phyloP scores from a whole-genome alignment of 306 rosid genomes.

The Chamaecrista fasciculata region DNA sequence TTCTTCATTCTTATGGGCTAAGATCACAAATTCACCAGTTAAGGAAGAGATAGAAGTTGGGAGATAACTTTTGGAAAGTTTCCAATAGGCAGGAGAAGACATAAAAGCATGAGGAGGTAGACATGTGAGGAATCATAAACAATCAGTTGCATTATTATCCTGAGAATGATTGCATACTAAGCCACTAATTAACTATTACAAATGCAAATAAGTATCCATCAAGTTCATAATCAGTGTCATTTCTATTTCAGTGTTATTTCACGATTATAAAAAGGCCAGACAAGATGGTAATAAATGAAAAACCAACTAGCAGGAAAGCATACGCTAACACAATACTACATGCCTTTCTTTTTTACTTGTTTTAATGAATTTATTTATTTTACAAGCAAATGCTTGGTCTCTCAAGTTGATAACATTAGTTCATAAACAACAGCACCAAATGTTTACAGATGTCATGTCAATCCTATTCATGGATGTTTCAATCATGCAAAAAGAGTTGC shows the following conservation, averaged over 20 bases:
- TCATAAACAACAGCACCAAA: conserved; percentile 20
- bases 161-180: conserved; percentile 9
- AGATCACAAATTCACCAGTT: neutral
- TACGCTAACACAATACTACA: neutral
- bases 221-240: conserved; percentile 18
- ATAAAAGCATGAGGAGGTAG: conserved; percentile 18
- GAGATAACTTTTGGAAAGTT: neutral
- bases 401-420: neutral
- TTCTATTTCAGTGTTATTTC: neutral
- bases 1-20: conserved; percentile 62
- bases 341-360: neutral
- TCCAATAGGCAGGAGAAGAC: conserved; percentile 9
- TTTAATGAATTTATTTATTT: no score
- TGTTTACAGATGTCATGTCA: neutral
- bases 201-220: conserved; percentile 3
- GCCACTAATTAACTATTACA: conserved; percentile 4
- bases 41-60: conserved; percentile 18
- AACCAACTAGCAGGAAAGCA: neutral
- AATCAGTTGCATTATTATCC: neutral
- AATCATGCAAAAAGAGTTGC: neutral
- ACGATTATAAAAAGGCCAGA: neutral
- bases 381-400: neutral
- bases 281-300: neutral
- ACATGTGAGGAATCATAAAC: conserved; percentile 17
- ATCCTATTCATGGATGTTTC: neutral